A percentile compares a stretch with the other conserved stretches of the same genome.
Conservation (phyloP, 306 rosid species). For the Acacia melanoxylon region DNA sequence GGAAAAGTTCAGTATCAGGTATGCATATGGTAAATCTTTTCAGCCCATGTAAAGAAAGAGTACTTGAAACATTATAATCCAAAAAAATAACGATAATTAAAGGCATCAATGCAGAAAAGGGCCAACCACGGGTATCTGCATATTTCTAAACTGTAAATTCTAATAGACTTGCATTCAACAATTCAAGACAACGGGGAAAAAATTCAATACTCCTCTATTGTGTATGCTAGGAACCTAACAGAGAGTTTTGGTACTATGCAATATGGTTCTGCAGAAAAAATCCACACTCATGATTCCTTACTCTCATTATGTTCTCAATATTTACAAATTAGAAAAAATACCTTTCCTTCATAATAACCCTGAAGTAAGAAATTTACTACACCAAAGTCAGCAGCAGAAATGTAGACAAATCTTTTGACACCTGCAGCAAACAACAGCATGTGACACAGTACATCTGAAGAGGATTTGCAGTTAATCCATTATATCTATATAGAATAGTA, state of each 20-base stretch:
- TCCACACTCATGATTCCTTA: slow-evolving; percentile 16
- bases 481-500: background rate
- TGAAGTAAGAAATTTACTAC: slow-evolving; percentile 65
- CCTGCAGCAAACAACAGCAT: slow-evolving; percentile 51
- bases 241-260: slow-evolving; percentile 3
- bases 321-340: slow-evolving; percentile 34
- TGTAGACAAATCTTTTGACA: slow-evolving; percentile 84
- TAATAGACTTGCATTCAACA: background rate
- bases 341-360: slow-evolving; percentile 99
- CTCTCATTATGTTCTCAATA: slow-evolving; percentile 14
- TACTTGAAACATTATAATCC: background rate
- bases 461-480: background rate
- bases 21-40: background rate
- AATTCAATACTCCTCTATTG: background rate
- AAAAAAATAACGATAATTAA: background rate
- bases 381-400: slow-evolving; percentile 98
- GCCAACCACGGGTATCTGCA: slow-evolving; percentile 18
- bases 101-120: background rate
- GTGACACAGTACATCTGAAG: background rate
- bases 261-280: background rate
- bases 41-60: background rate
- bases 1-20: background rate
- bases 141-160: slow-evolving; percentile 22
- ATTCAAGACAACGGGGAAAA: background rate
- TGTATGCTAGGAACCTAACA: background rate